phyloP scores from a whole-genome alignment of 495 filamentous ascomycete species.

The Aspergillus conjunctus region DNA sequence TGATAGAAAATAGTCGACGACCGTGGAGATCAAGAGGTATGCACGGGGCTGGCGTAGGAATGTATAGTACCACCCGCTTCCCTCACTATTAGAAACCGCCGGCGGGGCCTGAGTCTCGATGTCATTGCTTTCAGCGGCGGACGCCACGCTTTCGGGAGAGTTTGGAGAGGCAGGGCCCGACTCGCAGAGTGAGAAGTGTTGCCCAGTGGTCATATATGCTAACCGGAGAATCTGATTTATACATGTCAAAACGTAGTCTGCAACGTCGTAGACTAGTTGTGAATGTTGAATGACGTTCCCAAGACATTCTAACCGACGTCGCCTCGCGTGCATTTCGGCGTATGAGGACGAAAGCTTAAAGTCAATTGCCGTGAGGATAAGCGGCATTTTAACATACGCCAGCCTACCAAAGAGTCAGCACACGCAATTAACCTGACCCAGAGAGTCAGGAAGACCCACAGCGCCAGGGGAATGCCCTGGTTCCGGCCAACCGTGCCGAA shows the following conservation, averaged over 20 bases:
- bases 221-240: neutral
- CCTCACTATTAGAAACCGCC: neutral
- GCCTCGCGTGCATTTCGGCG: neutral
- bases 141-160: neutral
- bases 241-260: neutral
- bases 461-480: neutral
- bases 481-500: neutral
- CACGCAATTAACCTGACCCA: neutral
- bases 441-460: neutral
- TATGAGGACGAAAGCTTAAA: neutral
- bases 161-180: neutral
- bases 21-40: neutral
- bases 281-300: neutral
- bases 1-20: neutral
- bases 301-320: neutral
- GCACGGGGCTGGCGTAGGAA: neutral
- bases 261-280: neutral
- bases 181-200: neutral
- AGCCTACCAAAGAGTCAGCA: neutral
- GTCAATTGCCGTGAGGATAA: neutral
- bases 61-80: neutral
- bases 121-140: neutral
- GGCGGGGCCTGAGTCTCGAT: neutral
- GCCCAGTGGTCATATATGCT: neutral
- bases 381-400: neutral